Percentiles rank a stretch among this genome's conserved stretches.
Evolutionary conservation across 1,139 yeast species (phyloP).

Genomic region (Taphrina sp.): DNA sequence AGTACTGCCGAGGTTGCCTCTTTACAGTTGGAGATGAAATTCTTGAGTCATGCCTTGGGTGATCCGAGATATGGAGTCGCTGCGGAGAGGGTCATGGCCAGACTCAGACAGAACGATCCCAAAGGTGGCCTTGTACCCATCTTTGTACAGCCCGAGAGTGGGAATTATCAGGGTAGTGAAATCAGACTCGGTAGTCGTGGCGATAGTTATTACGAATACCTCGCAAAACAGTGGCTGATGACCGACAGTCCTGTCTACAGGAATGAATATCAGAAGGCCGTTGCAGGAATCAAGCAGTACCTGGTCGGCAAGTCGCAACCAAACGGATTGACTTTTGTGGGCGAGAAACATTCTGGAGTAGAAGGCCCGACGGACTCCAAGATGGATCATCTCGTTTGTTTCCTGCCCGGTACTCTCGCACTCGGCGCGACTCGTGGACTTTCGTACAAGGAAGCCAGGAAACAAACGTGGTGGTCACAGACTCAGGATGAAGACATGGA

Average conservation of each 20-base stretch:
- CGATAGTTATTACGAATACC: constrained; percentile 88
- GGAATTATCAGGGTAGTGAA: constrained; percentile 60
- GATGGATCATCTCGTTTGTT: constrained; percentile 94
- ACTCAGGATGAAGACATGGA: constrained; percentile 58
- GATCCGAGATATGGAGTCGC: constrained; percentile 74
- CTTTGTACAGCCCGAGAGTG: constrained; percentile 71
- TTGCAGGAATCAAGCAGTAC: constrained; percentile 68
- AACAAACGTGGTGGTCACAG: constrained; percentile 49
- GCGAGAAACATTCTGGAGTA: constrained; percentile 73
- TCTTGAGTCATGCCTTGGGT: constrained; percentile 75
- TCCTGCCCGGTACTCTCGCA: constrained; percentile 86
- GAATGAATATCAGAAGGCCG: constrained; percentile 74
- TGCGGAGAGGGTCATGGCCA: constrained; percentile 54
- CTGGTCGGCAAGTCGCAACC: constrained; percentile 64
- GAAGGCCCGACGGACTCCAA: constrained; percentile 61
- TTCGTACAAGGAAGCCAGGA: constrained; percentile 48
- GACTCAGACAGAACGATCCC: constrained; percentile 61
- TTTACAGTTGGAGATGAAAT: constrained; percentile 83
- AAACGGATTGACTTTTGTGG: constrained; percentile 63
- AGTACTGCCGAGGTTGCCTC: constrained; percentile 92
- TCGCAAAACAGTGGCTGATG: constrained; percentile 80
- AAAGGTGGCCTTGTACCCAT: constrained; percentile 79
- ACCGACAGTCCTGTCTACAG: constrained; percentile 64
- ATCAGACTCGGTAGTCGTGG: constrained; percentile 88
- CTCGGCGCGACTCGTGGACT: constrained; percentile 84